Conservation (phyloP, 306 rosid genomes). For the Potentilla sterilis region DNA sequence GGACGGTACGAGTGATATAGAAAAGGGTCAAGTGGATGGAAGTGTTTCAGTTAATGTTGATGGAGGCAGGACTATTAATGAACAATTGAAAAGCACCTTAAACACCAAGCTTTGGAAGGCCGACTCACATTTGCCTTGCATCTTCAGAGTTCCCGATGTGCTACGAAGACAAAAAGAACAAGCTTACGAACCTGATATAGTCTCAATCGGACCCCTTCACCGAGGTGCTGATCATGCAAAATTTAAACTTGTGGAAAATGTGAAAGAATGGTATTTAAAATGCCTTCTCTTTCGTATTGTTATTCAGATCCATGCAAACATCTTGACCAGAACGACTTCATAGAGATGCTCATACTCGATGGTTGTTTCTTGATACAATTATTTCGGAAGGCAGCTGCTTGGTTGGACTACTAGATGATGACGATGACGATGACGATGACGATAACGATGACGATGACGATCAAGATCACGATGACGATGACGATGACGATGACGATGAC, state of each 20-base stretch:
- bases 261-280: neutral
- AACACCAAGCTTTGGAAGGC: neutral
- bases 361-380: constrained; percentile 1
- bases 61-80: neutral
- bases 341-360: neutral
- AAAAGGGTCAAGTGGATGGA: neutral
- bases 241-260: neutral
- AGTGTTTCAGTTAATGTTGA: neutral
- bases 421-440: no score
- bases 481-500: neutral
- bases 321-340: neutral
- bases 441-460: no score
- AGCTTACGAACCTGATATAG: neutral
- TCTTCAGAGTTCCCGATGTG: neutral
- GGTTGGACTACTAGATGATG: no score
- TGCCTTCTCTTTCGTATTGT: neutral
- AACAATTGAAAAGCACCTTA: neutral
- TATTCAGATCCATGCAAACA: neutral
- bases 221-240: neutral
- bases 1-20: neutral
- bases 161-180: neutral
- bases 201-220: neutral
- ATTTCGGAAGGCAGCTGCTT: neutral
- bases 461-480: no score
- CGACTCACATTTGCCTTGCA: neutral